These are phyloP conservation scores for Globisporangium okanoganense DNA, from an alignment of 352 stramenopile species.

Conservation along the genomic window DNA sequence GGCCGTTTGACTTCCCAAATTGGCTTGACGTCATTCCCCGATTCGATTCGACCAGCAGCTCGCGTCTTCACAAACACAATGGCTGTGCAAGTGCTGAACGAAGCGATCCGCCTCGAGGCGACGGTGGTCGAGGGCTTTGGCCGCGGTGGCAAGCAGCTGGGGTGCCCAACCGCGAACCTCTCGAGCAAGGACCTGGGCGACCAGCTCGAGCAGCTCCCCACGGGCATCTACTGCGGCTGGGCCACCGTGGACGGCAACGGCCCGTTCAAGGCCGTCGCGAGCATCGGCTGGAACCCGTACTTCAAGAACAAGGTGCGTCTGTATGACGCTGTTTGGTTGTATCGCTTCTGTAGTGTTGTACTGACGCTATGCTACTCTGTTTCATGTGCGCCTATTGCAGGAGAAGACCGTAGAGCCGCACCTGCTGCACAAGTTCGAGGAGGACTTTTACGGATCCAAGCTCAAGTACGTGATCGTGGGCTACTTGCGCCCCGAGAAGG, in stretches of 20 bases:
- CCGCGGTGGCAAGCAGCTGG: constrained; percentile 94
- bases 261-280: constrained; percentile 94
- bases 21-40: not conserved
- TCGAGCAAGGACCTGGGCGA: constrained; percentile 82
- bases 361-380: not conserved
- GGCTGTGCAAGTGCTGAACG: constrained; percentile 52
- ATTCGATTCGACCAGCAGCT: not conserved
- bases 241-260: constrained; percentile 80
- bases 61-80: constrained; percentile 16
- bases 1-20: not conserved
- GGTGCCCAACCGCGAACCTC: constrained; percentile 95
- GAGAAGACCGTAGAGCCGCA: constrained; percentile 97
- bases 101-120: constrained; percentile 76
- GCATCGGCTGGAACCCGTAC: constrained; percentile 95
- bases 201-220: constrained; percentile 66
- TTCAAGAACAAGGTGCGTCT: constrained; percentile 88
- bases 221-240: constrained; percentile 95
- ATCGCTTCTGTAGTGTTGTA: not conserved
- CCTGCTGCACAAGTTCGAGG: constrained; percentile 90
- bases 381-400: constrained; percentile 12
- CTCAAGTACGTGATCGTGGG: constrained; percentile 92
- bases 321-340: too few relatives aligned
- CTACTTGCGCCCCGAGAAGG: constrained; percentile 92
- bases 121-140: constrained; percentile 93
- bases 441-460: constrained; percentile 94